phyloP scores from a whole-genome alignment of 2,329 filamentous ascomycete genomes.

The Paecilomyces niveus region DNA sequence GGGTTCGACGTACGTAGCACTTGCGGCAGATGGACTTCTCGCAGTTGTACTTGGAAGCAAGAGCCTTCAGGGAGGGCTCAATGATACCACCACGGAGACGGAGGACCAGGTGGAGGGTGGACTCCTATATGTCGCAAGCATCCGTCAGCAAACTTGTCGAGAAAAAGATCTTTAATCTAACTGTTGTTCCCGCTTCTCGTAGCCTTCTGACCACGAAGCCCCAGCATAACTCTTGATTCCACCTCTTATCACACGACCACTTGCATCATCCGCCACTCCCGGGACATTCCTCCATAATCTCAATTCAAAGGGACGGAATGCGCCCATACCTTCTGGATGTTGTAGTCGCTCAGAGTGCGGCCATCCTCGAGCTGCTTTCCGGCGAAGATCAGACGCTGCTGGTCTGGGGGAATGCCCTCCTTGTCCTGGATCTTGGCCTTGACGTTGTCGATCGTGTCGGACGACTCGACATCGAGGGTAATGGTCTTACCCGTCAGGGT shows the following conservation, averaged over 20 bases:
- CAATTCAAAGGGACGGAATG: constrained; percentile 4
- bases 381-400: constrained; percentile 97
- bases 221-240: background rate
- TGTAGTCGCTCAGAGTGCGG: constrained; percentile 94
- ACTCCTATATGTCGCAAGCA: constrained; percentile 58
- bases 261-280: background rate
- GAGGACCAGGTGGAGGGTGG: constrained; percentile 95
- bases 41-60: constrained; percentile 99
- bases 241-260: background rate
- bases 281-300: constrained; percentile 8
- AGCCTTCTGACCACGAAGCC: background rate
- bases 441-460: constrained; percentile 99
- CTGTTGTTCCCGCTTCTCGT: background rate
- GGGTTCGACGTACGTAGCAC: constrained; percentile 76
- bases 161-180: background rate
- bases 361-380: constrained; percentile 99
- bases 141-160: background rate
- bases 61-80: constrained; percentile 96
- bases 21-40: constrained; percentile 99
- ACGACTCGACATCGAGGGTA: constrained; percentile 98
- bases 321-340: constrained; percentile 88
- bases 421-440: constrained; percentile 99
- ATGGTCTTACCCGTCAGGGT: constrained; percentile 99
- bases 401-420: constrained; percentile 96
- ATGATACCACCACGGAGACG: constrained; percentile 99